Percentiles rank a stretch among this genome's conserved stretches.
These are phyloP conservation scores for Fusarium sp. DNA, from an alignment of 2,329 filamentous ascomycete genomes.

Conservation along the genomic window DNA sequence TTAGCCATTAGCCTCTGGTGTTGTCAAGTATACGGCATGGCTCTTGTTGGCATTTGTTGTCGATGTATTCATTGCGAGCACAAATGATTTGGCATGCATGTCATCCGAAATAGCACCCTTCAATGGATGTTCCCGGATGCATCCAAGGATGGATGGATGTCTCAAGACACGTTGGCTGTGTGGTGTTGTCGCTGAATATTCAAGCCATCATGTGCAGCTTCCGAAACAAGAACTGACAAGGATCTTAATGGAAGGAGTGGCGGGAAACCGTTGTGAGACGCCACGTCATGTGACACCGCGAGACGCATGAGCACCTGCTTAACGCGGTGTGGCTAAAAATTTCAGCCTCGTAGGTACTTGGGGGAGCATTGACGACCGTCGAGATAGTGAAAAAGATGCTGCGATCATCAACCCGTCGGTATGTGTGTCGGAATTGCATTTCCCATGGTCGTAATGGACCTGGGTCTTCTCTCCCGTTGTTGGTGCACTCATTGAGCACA, in stretches of 20 bases:
- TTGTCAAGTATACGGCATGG: background rate
- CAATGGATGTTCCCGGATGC: background rate
- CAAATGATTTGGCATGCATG: background rate
- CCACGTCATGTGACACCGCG: constrained; percentile 43
- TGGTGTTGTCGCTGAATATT: background rate
- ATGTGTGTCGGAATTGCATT: constrained; percentile 51
- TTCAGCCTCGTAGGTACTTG: constrained; percentile 25
- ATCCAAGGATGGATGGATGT: background rate
- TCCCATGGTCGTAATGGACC: constrained; percentile 28
- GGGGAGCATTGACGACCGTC: background rate
- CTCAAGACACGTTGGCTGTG: background rate
- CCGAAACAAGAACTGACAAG: background rate
- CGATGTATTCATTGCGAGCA: background rate
- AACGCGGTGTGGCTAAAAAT: constrained; percentile 43
- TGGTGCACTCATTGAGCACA: constrained; percentile 13
- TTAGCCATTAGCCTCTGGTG: background rate
- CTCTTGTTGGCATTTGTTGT: constrained; percentile 5
- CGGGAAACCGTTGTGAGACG: constrained; percentile 6
- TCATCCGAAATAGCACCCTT: background rate
- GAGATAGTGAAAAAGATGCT: constrained; percentile 44
- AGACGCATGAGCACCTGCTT: constrained; percentile 7
- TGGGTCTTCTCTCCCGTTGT: background rate
- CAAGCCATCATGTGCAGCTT: background rate
- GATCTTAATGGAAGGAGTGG: background rate
- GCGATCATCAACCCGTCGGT: constrained; percentile 44